Evolutionary conservation across 1,284 basidiomycete genomes (phyloP), one percentile per base, ranked within the genome.

Genomic region (Sporisorium scitamineum): DNA sequence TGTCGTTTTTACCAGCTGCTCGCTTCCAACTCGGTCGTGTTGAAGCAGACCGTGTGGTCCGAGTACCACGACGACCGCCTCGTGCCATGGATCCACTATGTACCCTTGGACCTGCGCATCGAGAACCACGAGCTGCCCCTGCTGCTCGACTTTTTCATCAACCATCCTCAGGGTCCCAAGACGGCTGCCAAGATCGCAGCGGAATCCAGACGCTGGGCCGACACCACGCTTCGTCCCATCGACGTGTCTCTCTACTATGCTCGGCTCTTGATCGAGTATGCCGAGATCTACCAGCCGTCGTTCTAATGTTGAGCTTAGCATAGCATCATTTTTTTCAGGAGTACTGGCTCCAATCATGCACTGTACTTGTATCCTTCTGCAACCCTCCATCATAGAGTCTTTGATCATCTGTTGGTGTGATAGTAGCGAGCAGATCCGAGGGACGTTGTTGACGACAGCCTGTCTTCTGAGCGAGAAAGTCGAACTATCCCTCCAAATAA

Each of bases 31-130:
- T 54, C 66, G 32, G 29, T 69, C 11, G 66, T 74, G 13, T 61
- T 69, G 34, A 69, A 74, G 61, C 65, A 69, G 48, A 74, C 66
- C 32, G 55, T 74, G 47, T 69, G 71, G 71, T 74, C 71, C 37
- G 66, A 74, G 34, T 69, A 57, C 42, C 71, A 69, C 29, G 71
- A 74, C 37, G 71, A 74, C 14, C 66, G 62, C 16, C 61, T 74
- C 2, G 34, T 69, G 1, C 70, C 70, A 4, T 73, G 70, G 70
- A 68, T 73, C 32, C 70, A 73, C 47, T 73, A 69, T 29, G 61
- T 69, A 9, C 71, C 71, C 3, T 20, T 65, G 45, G 71, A 69
- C 32, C 34, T 74, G 26, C 60, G 51, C 11, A 39, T 69, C 14
- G 47, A 74, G 42, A 59, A 61, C 55, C 58, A 74, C 55, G 53